A percentile compares a stretch with the other conserved stretches of the same genome.
Evolutionary conservation across 805 yeast species (phyloP).

Genomic region (Yarrowia sp.): DNA sequence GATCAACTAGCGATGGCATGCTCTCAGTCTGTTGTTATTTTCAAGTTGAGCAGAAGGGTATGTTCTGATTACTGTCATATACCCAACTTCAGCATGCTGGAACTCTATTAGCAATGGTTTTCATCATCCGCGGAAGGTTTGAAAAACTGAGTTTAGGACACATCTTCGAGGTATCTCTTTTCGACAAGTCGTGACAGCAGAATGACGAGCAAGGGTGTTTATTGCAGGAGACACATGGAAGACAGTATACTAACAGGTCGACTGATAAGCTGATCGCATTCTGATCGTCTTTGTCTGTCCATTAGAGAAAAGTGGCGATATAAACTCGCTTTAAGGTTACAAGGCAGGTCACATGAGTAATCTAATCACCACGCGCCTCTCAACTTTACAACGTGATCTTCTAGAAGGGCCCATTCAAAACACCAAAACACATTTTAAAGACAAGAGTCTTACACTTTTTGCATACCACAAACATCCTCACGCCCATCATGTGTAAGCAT

Average conservation of each 20-base stretch:
- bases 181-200: neutral
- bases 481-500: conserved; percentile 35
- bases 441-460: neutral
- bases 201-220: too few species aligned
- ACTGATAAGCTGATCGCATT: too few species aligned
- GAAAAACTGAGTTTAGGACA: neutral
- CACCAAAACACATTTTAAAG: neutral
- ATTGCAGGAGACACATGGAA: too few species aligned
- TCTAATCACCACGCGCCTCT: conserved; percentile 22
- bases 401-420: neutral
- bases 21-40: neutral
- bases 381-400: neutral
- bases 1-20: conserved; percentile 22
- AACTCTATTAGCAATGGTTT: conserved; percentile 18
- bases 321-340: neutral
- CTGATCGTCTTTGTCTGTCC: too few species aligned
- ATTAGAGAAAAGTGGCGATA: too few species aligned
- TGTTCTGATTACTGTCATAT: neutral
- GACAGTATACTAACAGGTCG: too few species aligned
- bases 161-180: neutral
- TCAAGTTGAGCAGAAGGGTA: neutral
- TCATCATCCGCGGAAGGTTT: neutral
- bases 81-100: neutral
- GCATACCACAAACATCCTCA: neutral
- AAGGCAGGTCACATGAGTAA: conserved; percentile 6